phyloP scores from a whole-genome alignment of 2,329 filamentous ascomycete species.

The Scortechinia acanthostroma region DNA sequence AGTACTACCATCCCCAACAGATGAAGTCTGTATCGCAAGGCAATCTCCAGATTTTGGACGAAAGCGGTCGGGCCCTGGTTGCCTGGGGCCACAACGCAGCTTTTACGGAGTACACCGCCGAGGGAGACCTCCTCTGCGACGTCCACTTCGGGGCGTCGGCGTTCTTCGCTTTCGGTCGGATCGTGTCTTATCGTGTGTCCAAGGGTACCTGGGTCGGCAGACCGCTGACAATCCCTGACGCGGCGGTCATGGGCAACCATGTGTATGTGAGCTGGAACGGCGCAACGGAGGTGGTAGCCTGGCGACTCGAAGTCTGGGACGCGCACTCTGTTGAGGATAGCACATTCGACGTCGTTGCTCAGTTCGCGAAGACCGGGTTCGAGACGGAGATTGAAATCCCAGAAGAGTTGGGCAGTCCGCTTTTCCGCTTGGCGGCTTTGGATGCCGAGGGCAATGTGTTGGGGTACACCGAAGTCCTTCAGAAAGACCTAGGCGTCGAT shows the following conservation, averaged over 20 bases:
- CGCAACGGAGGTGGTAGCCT: slow-evolving; percentile 14
- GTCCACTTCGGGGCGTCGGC: slow-evolving; percentile 26
- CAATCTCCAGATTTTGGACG: slow-evolving; percentile 26
- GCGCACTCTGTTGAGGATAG: background rate
- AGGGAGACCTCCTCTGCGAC: slow-evolving; percentile 28
- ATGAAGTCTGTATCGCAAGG: slow-evolving; percentile 28
- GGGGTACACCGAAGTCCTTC: background rate
- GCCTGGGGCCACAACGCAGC: slow-evolving; percentile 40
- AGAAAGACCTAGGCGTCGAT: background rate
- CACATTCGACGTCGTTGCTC: background rate
- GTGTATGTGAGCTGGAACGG: slow-evolving; percentile 21
- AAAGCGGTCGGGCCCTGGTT: slow-evolving; percentile 33
- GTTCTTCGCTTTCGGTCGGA: slow-evolving; percentile 9
- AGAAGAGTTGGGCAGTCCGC: background rate
- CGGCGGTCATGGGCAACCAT: slow-evolving; percentile 9
- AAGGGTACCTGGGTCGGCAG: slow-evolving; percentile 14
- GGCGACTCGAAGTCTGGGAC: background rate
- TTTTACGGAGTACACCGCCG: slow-evolving; percentile 32
- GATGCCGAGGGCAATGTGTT: background rate
- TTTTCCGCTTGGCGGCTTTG: background rate
- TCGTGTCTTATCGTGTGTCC: slow-evolving; percentile 13
- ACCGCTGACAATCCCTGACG: slow-evolving; percentile 12
- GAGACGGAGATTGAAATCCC: background rate
- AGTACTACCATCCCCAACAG: slow-evolving; percentile 25
- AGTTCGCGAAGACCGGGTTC: background rate